Evolutionary conservation across 495 filamentous ascomycete genomes (phyloP), one percentile per base, ranked within the genome.

Genomic region (Penicillium paradoxum): DNA sequence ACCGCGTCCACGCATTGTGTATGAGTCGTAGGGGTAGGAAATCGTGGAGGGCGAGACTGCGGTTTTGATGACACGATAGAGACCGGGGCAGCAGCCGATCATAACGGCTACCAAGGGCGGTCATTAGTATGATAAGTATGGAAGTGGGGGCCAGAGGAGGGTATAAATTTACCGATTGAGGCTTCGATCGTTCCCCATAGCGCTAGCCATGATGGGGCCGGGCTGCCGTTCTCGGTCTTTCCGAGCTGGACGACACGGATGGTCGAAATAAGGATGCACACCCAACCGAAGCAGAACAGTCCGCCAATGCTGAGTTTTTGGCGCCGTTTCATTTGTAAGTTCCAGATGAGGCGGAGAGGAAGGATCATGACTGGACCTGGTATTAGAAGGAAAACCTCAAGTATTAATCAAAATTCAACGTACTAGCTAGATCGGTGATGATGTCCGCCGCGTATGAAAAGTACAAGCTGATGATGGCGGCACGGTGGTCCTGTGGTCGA

Each of bases 231-330:
- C 0, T 38, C 36, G 15, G 44, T 37, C 2, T 49, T 42, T 9
- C 67, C 63, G 7, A 70, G 59, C 17, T 70, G 54, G 10, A 73
- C 59, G 17, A 72, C 75, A 13, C 78, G 74, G 52, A 80, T 72
- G 54, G 74, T 69, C 32, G 78, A 68, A 38, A 81, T 73, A 14
- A 70, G 49, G 34, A 81, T 78, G 64, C 78, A 79, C 53, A 80
- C 58, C 45, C 79, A 71, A 45, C 76, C 69, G 10, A 79, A 63
- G 40, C 72, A 71, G 57, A 81, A 81, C 11, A 80, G 59, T 15
- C 64, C 68, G 10, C 70, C 70, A 33, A 81, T 66, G 15, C 71
- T 76, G 13, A 71, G 13, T 56, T 79, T 81, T 45, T 78, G 74
- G 48, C 63, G 65, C 5, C 47, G 48, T 19, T 73, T 66, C 33